Conservation (phyloP, 495 filamentous ascomycete genomes). For the Acidomyces sp. region DNA sequence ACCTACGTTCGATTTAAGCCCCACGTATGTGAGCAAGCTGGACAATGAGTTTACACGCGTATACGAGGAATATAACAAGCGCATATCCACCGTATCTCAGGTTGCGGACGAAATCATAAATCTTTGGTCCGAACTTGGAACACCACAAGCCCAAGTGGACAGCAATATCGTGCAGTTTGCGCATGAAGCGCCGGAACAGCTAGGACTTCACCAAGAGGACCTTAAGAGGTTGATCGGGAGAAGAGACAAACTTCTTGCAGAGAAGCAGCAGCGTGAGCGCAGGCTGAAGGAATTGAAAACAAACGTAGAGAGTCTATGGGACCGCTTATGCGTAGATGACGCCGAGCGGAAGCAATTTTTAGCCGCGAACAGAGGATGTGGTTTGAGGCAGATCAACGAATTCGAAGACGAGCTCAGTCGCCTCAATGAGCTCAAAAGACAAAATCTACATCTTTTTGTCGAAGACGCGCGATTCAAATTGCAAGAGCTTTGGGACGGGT, state of each 20-base stretch:
- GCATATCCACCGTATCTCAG: conserved; percentile 58
- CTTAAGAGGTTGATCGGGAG: conserved; percentile 55
- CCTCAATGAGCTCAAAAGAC: conserved; percentile 81
- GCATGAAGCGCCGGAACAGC: conserved; percentile 77
- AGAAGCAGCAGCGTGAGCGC: conserved; percentile 78
- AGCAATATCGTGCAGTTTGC: conserved; percentile 72
- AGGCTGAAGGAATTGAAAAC: conserved; percentile 61
- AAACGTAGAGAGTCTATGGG: conserved; percentile 74
- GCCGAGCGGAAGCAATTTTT: conserved; percentile 72
- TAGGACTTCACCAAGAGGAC: conserved; percentile 81
- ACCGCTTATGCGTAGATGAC: conserved; percentile 71
- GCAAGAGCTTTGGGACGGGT: conserved; percentile 83
- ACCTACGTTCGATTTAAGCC: conserved; percentile 74
- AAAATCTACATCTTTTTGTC: conserved; percentile 89
- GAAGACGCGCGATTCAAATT: conserved; percentile 82
- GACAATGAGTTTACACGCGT: conserved; percentile 86
- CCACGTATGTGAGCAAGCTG: conserved; percentile 70
- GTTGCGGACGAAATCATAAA: conserved; percentile 76
- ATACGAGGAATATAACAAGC: conserved; percentile 84
- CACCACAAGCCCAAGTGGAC: conserved; percentile 85
- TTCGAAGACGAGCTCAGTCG: conserved; percentile 79
- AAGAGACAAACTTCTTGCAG: conserved; percentile 78
- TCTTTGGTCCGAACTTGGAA: conserved; percentile 90
- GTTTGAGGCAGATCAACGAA: conserved; percentile 78
- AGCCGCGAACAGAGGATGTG: conserved; percentile 57